These are phyloP conservation scores for Fusarium duplospermum DNA, from an alignment of 2,329 filamentous ascomycete species.

Conservation along the genomic window DNA sequence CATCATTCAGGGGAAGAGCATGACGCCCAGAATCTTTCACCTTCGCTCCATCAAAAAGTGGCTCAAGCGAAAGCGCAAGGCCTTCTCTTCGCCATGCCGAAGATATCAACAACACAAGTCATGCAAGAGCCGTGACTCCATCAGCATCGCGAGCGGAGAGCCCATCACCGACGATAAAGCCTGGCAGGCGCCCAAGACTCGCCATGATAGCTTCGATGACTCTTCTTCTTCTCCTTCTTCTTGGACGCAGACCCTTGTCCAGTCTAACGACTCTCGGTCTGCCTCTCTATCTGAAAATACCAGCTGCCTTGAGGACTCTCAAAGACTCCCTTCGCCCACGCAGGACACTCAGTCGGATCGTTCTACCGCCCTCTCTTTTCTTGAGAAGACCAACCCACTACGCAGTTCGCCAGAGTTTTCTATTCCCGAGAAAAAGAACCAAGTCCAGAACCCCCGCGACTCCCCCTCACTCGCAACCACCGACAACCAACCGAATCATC, in stretches of 20 bases:
- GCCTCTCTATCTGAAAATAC: background rate
- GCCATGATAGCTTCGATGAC: background rate
- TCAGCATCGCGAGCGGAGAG: background rate
- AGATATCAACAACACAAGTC: background rate
- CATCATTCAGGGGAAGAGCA: background rate
- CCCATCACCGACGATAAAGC: background rate
- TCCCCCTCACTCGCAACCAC: background rate
- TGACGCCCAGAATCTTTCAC: background rate
- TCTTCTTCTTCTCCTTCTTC: background rate
- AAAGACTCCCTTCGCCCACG: background rate
- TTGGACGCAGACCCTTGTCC: background rate
- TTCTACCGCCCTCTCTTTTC: background rate
- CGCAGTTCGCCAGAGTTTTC: background rate
- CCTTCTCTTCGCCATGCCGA: background rate
- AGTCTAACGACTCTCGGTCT: background rate
- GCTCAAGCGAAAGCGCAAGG: background rate
- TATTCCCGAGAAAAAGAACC: background rate
- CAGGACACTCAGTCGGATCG: background rate
- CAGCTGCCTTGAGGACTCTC: background rate
- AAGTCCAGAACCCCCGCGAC: background rate
- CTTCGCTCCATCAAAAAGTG: background rate
- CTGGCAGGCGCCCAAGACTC: background rate
- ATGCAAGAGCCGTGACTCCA: background rate
- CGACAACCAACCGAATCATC: background rate
- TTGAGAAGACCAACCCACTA: background rate